phyloP scores from a whole-genome alignment of 2,329 filamentous ascomycete genomes.

The Exutisphaerella laricina region DNA sequence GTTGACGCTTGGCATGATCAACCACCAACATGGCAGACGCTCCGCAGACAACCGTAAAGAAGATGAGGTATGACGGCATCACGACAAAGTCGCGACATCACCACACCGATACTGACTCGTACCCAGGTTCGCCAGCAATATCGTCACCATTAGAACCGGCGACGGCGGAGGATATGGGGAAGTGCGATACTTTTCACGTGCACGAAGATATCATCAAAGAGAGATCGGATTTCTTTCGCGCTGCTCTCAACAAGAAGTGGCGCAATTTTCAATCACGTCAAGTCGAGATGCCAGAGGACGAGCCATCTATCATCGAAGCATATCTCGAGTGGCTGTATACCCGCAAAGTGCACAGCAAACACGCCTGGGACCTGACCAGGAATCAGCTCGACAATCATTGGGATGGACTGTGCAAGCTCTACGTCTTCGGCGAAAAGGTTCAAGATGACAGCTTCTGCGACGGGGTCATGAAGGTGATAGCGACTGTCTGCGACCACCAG shows the following conservation, averaged over 20 bases:
- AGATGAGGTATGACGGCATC: background rate
- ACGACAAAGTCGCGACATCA: background rate
- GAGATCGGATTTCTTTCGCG: slow-evolving; percentile 6
- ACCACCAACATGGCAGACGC: background rate
- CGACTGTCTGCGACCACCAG: background rate
- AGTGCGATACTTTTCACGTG: background rate
- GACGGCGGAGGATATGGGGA: background rate
- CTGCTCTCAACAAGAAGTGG: slow-evolving; percentile 10
- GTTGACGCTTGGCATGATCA: background rate
- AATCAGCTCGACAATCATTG: too few relatives aligned
- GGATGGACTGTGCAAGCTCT: slow-evolving; percentile 1
- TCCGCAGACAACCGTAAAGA: background rate
- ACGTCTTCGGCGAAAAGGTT: slow-evolving; percentile 13
- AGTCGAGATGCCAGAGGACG: slow-evolving; percentile 5
- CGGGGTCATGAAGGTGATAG: slow-evolving; percentile 1
- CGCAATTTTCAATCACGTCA: background rate
- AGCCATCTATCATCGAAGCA: background rate
- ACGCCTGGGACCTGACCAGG: too few relatives aligned
- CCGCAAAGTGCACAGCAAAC: too few relatives aligned
- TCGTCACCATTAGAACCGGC: background rate
- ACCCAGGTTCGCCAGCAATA: background rate
- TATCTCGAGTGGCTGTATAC: slow-evolving; percentile 11
- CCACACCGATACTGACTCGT: background rate
- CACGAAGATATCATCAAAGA: slow-evolving; percentile 5
- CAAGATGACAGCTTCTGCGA: slow-evolving; percentile 5